Conservation (phyloP, 2,329 filamentous ascomycete genomes). For the Pyricularia sp. region DNA sequence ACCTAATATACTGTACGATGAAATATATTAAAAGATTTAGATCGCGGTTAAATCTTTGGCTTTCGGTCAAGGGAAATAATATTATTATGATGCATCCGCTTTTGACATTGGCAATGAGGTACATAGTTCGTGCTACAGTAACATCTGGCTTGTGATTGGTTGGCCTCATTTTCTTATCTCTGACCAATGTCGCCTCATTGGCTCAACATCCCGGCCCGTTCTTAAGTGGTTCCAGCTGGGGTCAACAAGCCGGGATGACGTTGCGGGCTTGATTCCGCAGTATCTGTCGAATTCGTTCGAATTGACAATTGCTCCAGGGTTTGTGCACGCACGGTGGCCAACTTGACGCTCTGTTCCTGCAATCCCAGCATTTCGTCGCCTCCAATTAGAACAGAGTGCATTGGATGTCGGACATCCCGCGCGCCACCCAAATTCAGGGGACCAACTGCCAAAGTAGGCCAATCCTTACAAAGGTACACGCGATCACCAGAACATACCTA, state of each 20-base stretch:
- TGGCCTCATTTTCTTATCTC: neutral
- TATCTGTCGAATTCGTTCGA: neutral
- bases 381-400: neutral
- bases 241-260: conserved; percentile 2
- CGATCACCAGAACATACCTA: no score
- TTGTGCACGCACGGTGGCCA: neutral
- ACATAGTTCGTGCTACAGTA: neutral
- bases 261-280: neutral
- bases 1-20: no score
- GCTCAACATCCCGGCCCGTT: neutral
- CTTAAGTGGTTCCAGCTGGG: neutral
- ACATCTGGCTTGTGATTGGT: neutral
- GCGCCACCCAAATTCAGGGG: neutral
- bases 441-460: neutral
- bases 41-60: neutral
- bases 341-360: neutral
- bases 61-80: no score
- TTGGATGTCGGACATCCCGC: neutral
- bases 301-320: neutral
- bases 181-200: neutral
- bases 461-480: neutral
- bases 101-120: neutral
- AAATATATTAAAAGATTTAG: neutral
- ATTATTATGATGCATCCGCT: neutral
- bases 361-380: neutral